These are phyloP conservation scores for Rhizomucor miehei DNA, from an alignment of 371 early-diverging fungal genomes.

Conservation along the genomic window DNA sequence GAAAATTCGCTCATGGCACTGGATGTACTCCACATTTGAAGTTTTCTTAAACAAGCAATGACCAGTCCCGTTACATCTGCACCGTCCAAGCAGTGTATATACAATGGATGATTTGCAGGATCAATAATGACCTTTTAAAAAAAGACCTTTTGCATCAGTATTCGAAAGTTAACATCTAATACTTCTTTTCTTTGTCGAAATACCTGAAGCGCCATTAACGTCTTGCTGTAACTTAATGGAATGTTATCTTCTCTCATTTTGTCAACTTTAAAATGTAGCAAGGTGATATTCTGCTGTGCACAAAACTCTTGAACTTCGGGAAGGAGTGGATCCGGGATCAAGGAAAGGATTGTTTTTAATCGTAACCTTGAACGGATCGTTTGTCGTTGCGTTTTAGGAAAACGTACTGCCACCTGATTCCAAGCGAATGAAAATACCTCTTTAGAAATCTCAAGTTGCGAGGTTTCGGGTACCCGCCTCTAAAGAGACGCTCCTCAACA, in stretches of 20 bases:
- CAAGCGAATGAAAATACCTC: conserved; percentile 37
- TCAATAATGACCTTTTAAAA: conserved; percentile 77
- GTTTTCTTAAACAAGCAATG: conserved; percentile 81
- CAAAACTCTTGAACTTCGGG: conserved; percentile 67
- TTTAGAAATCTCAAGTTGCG: conserved; percentile 83
- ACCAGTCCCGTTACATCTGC: conserved; percentile 86
- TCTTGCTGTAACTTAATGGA: conserved; percentile 77
- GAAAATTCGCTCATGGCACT: conserved; percentile 74
- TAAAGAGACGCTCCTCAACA: conserved; percentile 77
- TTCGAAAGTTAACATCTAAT: too few species aligned
- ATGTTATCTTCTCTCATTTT: conserved; percentile 86
- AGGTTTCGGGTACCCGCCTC: conserved; percentile 86
- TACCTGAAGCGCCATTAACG: conserved; percentile 73
- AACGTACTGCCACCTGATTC: not conserved
- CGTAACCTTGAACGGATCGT: conserved; percentile 57
- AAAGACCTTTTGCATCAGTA: too few species aligned
- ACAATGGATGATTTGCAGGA: conserved; percentile 72
- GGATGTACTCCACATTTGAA: conserved; percentile 85
- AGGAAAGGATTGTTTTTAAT: conserved; percentile 79
- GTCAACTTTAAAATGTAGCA: conserved; percentile 74
- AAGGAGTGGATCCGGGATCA: conserved; percentile 77
- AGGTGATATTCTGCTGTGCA: conserved; percentile 57
- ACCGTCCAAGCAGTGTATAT: conserved; percentile 91
- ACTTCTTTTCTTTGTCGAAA: too few species aligned
- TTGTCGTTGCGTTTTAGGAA: too few species aligned